Conservation (phyloP, 202 grass and related monocot genomes). For the Setaria viridis region DNA sequence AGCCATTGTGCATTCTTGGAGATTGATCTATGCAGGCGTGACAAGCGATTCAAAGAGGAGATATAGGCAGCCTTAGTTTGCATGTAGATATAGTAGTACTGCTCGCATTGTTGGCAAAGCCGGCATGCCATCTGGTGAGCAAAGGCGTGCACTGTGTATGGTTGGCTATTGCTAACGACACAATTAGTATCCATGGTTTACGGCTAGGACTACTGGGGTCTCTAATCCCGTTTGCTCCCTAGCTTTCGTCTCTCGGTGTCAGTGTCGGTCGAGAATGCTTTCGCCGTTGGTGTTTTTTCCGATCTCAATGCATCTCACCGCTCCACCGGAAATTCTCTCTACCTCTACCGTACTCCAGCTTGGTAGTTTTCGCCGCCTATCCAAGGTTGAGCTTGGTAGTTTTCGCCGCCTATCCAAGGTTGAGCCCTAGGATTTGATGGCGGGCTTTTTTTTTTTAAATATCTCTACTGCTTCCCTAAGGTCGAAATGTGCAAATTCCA, state of each 20-base stretch:
- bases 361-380: too few relatives aligned
- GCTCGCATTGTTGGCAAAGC: conserved; percentile 12
- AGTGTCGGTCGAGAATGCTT: too few relatives aligned
- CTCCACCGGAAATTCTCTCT: too few relatives aligned
- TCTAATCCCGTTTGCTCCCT: too few relatives aligned
- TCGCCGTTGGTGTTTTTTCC: too few relatives aligned
- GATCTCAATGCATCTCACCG: too few relatives aligned
- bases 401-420: too few relatives aligned
- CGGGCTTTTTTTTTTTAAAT: background rate
- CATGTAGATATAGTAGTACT: conserved; percentile 22
- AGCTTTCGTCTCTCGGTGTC: too few relatives aligned
- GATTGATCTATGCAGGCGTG: conserved; percentile 48
- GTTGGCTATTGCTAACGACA: conserved; percentile 18
- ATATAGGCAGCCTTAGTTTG: background rate
- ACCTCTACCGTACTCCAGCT: too few relatives aligned
- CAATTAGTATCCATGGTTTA: background rate
- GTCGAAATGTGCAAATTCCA: background rate
- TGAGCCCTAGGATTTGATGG: too few relatives aligned
- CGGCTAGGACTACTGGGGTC: too few relatives aligned
- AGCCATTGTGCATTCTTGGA: conserved; percentile 88
- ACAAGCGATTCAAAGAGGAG: background rate
- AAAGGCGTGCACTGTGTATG: conserved; percentile 24
- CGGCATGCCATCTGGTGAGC: conserved; percentile 12
- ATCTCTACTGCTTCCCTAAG: background rate
- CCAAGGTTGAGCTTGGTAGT: too few relatives aligned